Evolutionary conservation across 768 basidiomycete species (phyloP), one percentile per base, ranked within the genome.

Genomic region (Lenzites betulinus): DNA sequence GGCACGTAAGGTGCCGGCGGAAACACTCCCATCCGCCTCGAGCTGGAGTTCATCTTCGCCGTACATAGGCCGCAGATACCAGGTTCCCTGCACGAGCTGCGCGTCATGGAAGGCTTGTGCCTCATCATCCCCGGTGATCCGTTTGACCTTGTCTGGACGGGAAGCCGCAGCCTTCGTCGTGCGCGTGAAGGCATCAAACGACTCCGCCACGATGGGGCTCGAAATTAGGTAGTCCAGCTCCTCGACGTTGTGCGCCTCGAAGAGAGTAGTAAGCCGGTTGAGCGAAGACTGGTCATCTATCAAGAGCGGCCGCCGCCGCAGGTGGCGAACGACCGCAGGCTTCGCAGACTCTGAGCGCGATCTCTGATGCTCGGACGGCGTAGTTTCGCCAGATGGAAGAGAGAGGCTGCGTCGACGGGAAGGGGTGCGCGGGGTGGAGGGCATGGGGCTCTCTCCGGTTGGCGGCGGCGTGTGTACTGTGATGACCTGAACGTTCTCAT

Each of bases 1-100:
- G 6, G 89, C 92, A 7, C 77, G 75, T 23, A 93, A 70, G 0
- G 90, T 89, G 3, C 89, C 94, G 20, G 82, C 83, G 56, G 81
- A 81, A 52, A 93, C 81, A 36, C 78, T 74, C 1, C 91, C 89
- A 54, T 90, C 88, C 36, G 77, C 74, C 55, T 88, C 86, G 38
- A 87, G 69, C 25, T 84, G 80, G 38, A 95, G 78, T 63, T 92
- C 83, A 49, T 86, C 81, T 5, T 80, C 76, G 8, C 63, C 70
- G 68, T 85, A 83, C 52, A 77, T 76, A 7, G 85, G 81, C 23
- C 79, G 82, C 26, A 92, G 77, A 69, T 84, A 90, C 81, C 83
- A 83, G 1, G 74, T 63, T 30, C 65, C 71, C 51, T 73, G 74
- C 1, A 75, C 72, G 30, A 71, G 68, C 53, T 73, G 72, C 23